A percentile compares a stretch with the other conserved stretches of the same genome.
Evolutionary conservation across 2,329 filamentous ascomycete genomes (phyloP).

Genomic region (Xylaria sp.): DNA sequence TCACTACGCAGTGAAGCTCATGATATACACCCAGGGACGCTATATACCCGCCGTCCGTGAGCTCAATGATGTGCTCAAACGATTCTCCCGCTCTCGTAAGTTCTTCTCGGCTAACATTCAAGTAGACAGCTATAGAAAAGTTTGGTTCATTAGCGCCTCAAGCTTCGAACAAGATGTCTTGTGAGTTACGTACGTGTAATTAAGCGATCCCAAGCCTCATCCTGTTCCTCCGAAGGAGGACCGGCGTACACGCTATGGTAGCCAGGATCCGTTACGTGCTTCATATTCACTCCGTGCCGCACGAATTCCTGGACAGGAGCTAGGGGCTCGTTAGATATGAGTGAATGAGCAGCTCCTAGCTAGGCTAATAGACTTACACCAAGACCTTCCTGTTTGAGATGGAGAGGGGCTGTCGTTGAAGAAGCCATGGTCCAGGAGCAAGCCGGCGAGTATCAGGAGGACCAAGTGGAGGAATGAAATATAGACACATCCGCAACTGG

Average conservation of each 20-base stretch:
- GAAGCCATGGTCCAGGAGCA: slow-evolving; percentile 4
- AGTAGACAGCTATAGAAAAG: slow-evolving; percentile 22
- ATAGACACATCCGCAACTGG: slow-evolving; percentile 4
- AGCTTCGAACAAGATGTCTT: background rate
- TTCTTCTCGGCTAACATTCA: slow-evolving; percentile 34
- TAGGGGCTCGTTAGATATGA: background rate
- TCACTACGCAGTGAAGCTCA: slow-evolving; percentile 37
- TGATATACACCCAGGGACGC: slow-evolving; percentile 34
- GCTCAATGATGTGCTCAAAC: slow-evolving; percentile 20
- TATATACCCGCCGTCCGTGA: slow-evolving; percentile 31
- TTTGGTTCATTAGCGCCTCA: slow-evolving; percentile 7
- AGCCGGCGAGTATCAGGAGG: slow-evolving; percentile 7
- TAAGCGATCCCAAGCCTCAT: slow-evolving; percentile 33
- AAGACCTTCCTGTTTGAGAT: slow-evolving; percentile 4
- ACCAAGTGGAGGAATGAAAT: slow-evolving; percentile 15
- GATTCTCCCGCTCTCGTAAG: slow-evolving; percentile 26
- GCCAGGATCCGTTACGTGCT: slow-evolving; percentile 20
- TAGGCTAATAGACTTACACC: slow-evolving; percentile 7
- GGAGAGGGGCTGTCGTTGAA: background rate
- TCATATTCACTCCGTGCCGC: slow-evolving; percentile 21
- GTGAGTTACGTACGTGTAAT: slow-evolving; percentile 24
- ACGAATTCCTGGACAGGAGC: slow-evolving; percentile 29
- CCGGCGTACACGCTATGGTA: slow-evolving; percentile 27
- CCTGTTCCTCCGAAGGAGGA: slow-evolving; percentile 30
- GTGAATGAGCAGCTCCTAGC: background rate